These are phyloP conservation scores for Populus deltoides DNA, from an alignment of 345 rosid species.

Conservation along the genomic window DNA sequence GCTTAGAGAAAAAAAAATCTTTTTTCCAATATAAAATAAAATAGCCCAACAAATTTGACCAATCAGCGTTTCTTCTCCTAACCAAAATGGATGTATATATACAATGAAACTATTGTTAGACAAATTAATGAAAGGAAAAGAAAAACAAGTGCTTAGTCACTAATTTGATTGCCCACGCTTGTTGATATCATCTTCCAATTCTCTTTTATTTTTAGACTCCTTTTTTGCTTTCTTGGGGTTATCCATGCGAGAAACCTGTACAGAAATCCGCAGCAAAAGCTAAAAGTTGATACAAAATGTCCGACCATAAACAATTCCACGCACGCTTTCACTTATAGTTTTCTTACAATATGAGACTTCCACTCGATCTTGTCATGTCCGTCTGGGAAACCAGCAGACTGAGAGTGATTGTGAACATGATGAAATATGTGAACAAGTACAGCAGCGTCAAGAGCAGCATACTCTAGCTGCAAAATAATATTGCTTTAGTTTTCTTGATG, in stretches of 20 bases:
- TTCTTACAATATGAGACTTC: constrained; percentile 46
- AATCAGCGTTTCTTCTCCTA: background rate
- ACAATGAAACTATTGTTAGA: background rate
- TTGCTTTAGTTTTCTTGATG: background rate
- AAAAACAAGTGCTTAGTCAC: background rate
- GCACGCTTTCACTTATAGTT: no score
- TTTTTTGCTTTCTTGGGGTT: constrained; percentile 45
- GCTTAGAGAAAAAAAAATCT: no score
- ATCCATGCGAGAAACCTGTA: constrained; percentile 59
- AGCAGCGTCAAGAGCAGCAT: constrained; percentile 92
- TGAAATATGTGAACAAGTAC: constrained; percentile 76
- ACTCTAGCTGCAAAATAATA: constrained; percentile 63
- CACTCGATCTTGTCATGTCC: constrained; percentile 48
- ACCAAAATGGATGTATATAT: background rate
- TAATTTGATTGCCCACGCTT: background rate
- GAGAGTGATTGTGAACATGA: constrained; percentile 42
- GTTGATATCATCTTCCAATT: background rate
- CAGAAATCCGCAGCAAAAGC: background rate
- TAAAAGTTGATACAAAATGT: no score
- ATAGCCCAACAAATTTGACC: no score
- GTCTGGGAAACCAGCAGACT: constrained; percentile 34
- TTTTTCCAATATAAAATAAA: no score
- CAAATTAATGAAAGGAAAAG: no score
- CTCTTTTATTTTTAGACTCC: constrained; percentile 16
- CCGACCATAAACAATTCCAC: no score